Evolutionary conservation across 352 stramenopile species (phyloP).

Genomic region (Phytophthora brassicae): DNA sequence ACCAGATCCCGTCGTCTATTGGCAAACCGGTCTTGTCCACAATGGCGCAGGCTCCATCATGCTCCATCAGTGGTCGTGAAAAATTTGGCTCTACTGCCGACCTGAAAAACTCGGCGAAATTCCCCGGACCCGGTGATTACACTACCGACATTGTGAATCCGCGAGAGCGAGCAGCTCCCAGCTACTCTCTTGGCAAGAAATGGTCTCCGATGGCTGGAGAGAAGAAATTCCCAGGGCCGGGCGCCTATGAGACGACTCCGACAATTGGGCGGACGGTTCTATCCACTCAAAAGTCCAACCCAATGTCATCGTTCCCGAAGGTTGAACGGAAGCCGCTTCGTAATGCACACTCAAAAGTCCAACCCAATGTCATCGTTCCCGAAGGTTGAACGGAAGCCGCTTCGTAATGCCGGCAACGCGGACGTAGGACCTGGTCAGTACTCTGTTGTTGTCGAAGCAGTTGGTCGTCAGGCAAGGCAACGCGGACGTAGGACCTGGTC

Average conservation of each 20-base stretch:
- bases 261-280: conserved; percentile 69
- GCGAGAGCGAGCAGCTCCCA: conserved; percentile 58
- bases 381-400: conserved; percentile 70
- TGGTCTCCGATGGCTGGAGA: conserved; percentile 43
- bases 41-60: conserved; percentile 52
- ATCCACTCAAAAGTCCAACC: conserved; percentile 71
- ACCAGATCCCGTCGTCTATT: conserved; percentile 74
- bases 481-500: conserved; percentile 64
- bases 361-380: conserved; percentile 62
- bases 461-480: conserved; percentile 63
- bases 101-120: conserved; percentile 43
- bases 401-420: conserved; percentile 43
- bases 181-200: conserved; percentile 78
- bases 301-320: conserved; percentile 61
- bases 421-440: conserved; percentile 79
- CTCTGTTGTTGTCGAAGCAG: conserved; percentile 57
- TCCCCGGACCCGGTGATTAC: conserved; percentile 70
- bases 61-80: conserved; percentile 73
- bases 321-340: conserved; percentile 70
- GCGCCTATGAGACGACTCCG: conserved; percentile 56
- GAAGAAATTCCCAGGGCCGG: conserved; percentile 63
- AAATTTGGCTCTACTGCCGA: conserved; percentile 78
- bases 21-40: conserved; percentile 71
- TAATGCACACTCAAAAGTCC: conserved; percentile 56
- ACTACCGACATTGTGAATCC: conserved; percentile 64